Conservation (phyloP, 257 asterid species). For the Anisodus acutangulus region DNA sequence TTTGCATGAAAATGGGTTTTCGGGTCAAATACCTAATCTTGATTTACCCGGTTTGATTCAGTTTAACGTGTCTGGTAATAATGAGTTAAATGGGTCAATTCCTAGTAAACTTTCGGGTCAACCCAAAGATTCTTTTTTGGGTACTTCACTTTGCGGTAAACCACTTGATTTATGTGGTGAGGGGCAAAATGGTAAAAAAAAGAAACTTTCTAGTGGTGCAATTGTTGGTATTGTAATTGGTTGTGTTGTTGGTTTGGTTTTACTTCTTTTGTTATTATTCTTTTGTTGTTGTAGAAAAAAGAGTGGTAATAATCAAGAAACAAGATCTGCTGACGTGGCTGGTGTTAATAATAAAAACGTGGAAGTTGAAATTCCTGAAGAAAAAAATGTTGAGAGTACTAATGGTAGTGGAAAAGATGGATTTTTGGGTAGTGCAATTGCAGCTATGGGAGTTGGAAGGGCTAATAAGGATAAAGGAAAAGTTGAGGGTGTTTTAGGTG, state of each 20-base stretch:
- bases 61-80: conserved; percentile 74
- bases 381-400: conserved; percentile 35
- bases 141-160: conserved; percentile 75
- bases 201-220: conserved; percentile 81
- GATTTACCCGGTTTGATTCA: conserved; percentile 56
- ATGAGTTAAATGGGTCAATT: conserved; percentile 64
- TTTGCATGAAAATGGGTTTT: conserved; percentile 63
- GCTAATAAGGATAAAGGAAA: conserved; percentile 47
- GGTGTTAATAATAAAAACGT: conserved; percentile 41
- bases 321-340: conserved; percentile 44
- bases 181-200: conserved; percentile 39
- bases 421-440: conserved; percentile 45
- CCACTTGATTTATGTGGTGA: conserved; percentile 61
- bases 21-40: conserved; percentile 73
- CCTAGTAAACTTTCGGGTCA: conserved; percentile 59
- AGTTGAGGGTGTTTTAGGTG: conserved; percentile 40
- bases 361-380: conserved; percentile 53
- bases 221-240: conserved; percentile 88
- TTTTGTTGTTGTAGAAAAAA: conserved; percentile 59
- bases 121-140: conserved; percentile 58
- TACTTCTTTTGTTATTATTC: conserved; percentile 55
- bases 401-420: conserved; percentile 39
- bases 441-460: conserved; percentile 49
- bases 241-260: conserved; percentile 53
- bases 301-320: conserved; percentile 34